Base-by-base conservation (phyloP, 345 rosid species). In the Clausena lansium region DNA sequence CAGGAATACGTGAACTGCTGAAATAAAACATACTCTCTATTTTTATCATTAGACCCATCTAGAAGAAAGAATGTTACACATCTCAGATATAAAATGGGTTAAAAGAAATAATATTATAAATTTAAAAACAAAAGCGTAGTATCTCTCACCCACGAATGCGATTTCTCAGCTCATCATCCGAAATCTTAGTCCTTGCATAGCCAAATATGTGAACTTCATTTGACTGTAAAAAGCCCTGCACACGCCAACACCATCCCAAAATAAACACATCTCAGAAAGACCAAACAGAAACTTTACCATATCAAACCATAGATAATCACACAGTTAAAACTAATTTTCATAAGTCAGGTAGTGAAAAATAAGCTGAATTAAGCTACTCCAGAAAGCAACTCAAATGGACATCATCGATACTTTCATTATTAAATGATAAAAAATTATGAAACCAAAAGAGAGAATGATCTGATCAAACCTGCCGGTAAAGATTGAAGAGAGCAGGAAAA, bases 191-290 rank as follows among this genome's bases (percentile, higher is more conserved):
- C 88, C 98, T 90, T 33, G 98, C 97, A 87, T 94, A 94, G 54
- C 98, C 98, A 82, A 94, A 92, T 67, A 92, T 90, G 77, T 94
- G 97, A 77, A 96, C 98, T 89, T 91, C 98, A 70, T 88, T 76
- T 41, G 91, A 78, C 74, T 79, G 92, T 35, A 97, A 88, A 86
- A 97, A 94, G 3, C 98, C 98, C 98, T 94, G 86, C 78, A 77
- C 81, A 76, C 64, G 45, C 59, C 73, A 75, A 63, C 54, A 67
- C 66, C 70, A 64, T 30, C 38, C 52, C 45, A 75, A 67, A n/a
- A 57, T 60, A 59, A 76, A 67, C 67, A 68, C 19, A 32, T 59
- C 32, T 52, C 35, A 15, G 20, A 13, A 35, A 36, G 30, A 38
- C 32, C 22, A 54, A 47, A 38, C 2, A 35, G 68, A 20, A 38